A percentile compares a stretch with the other conserved stretches of the same genome.
phyloP scores from a whole-genome alignment of 116 monocot species.

The Papilionanthe hybrid region DNA sequence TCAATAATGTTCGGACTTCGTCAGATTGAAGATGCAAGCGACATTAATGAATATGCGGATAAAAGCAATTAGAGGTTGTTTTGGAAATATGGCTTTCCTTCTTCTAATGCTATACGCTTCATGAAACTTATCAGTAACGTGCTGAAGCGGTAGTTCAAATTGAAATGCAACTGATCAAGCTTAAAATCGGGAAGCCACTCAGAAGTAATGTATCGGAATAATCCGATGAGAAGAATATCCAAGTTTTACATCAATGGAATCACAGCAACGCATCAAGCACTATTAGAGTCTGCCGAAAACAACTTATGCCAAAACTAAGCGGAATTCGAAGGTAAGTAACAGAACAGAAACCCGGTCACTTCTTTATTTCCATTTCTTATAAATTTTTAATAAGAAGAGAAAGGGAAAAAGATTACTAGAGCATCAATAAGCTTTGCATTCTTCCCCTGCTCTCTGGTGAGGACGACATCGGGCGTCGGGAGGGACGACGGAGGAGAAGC shows the following conservation, averaged over 20 bases:
- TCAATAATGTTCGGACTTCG: background rate
- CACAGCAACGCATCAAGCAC: background rate
- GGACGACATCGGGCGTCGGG: slow-evolving; percentile 54
- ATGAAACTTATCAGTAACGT: background rate
- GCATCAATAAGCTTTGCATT: slow-evolving; percentile 73
- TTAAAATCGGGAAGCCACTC: background rate
- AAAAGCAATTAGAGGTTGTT: background rate
- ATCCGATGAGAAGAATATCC: background rate
- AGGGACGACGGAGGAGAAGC: slow-evolving; percentile 11
- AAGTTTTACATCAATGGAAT: background rate
- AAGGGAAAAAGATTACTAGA: slow-evolving; percentile 38
- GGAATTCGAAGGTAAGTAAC: background rate
- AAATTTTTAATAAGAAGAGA: background rate
- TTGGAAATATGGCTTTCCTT: background rate
- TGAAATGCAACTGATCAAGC: background rate
- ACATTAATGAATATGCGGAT: background rate
- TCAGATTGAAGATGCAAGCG: background rate
- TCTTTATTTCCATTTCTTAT: background rate
- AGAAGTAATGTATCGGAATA: background rate
- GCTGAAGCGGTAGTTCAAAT: background rate
- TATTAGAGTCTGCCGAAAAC: background rate
- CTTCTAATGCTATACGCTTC: background rate
- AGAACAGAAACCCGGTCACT: background rate
- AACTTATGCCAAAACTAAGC: background rate
- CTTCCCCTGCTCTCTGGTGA: slow-evolving; percentile 84